phyloP scores from a whole-genome alignment of 1,139 yeast genomes.

The Yamadazyma dushanensis region DNA sequence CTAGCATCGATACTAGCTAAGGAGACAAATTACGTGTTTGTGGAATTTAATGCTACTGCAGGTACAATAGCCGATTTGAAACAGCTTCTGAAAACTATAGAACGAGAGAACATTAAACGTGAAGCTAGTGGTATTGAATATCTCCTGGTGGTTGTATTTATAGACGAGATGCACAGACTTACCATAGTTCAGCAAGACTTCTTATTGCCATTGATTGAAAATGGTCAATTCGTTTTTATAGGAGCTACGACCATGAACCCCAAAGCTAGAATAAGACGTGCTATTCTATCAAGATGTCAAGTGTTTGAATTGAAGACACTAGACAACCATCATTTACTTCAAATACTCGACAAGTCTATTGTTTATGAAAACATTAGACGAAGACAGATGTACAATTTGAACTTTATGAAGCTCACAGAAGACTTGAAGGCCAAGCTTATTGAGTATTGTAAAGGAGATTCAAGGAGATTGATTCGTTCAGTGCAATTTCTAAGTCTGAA shows the following conservation, averaged over 20 bases:
- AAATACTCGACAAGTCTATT: conserved; percentile 28
- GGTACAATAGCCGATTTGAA: conserved; percentile 31
- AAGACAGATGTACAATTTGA: conserved; percentile 11
- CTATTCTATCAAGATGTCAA: conserved; percentile 44
- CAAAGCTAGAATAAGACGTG: conserved; percentile 31
- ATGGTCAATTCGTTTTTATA: conserved; percentile 40
- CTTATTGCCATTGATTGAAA: conserved; percentile 40
- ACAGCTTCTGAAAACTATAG: conserved; percentile 25
- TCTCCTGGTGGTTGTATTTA: conserved; percentile 36
- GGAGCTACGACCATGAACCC: conserved; percentile 48
- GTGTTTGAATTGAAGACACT: conserved; percentile 29
- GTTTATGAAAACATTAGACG: conserved; percentile 29
- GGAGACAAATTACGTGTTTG: conserved; percentile 35
- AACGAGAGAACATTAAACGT: conserved; percentile 25
- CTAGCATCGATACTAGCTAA: conserved; percentile 39
- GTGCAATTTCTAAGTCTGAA: conserved; percentile 17
- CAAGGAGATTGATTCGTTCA: conserved; percentile 26
- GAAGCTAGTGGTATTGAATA: conserved; percentile 11
- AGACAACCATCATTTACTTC: conserved; percentile 18
- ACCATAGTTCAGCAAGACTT: conserved; percentile 43
- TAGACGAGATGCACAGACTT: conserved; percentile 47
- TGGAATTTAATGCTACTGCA: conserved; percentile 44
- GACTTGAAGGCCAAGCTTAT: conserved; percentile 6
- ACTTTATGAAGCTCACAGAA: conserved; percentile 7
- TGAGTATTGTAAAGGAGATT: conserved; percentile 25